phyloP scores from a whole-genome alignment of 768 basidiomycete genomes.

The Rhodotorula babjevae region DNA sequence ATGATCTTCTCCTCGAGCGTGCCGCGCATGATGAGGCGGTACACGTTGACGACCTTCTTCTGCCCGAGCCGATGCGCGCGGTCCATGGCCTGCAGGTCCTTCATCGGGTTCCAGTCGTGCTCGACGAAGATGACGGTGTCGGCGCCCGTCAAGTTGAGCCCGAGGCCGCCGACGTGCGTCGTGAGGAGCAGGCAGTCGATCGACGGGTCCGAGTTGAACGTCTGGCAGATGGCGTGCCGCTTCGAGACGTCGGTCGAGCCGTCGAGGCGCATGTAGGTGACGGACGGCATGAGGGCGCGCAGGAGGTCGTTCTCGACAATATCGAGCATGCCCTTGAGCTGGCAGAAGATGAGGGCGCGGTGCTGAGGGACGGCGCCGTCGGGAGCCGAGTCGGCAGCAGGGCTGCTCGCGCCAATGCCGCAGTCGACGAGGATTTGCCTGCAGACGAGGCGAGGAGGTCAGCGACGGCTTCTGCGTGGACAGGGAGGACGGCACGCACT shows the following conservation, averaged over 20 bases:
- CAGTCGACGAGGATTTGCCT: slow-evolving; percentile 93
- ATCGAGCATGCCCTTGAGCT: slow-evolving; percentile 98
- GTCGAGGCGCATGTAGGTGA: slow-evolving; percentile 97
- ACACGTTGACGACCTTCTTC: slow-evolving; percentile 98
- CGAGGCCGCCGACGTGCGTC: slow-evolving; percentile 93
- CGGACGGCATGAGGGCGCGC: slow-evolving; percentile 83
- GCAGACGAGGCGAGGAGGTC: neutral
- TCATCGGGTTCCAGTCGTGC: slow-evolving; percentile 99
- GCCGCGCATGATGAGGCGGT: slow-evolving; percentile 91
- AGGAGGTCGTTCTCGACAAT: slow-evolving; percentile 93
- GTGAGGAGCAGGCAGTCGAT: slow-evolving; percentile 94
- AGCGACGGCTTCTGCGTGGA: neutral
- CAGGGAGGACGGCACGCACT: slow-evolving; percentile 54
- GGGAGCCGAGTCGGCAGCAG: slow-evolving; percentile 48
- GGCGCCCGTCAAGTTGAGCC: slow-evolving; percentile 91
- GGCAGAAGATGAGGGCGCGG: slow-evolving; percentile 98
- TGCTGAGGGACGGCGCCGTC: slow-evolving; percentile 62
- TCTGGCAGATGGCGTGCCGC: slow-evolving; percentile 94
- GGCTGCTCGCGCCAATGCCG: slow-evolving; percentile 77
- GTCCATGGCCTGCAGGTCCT: slow-evolving; percentile 99
- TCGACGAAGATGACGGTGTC: slow-evolving; percentile 99
- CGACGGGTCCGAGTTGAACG: slow-evolving; percentile 94
- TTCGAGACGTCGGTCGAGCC: slow-evolving; percentile 86
- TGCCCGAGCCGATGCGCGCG: slow-evolving; percentile 96
- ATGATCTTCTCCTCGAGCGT: slow-evolving; percentile 99